phyloP scores from a whole-genome alignment of 371 early-diverging fungal genomes.

The Mortierella polycephala region DNA sequence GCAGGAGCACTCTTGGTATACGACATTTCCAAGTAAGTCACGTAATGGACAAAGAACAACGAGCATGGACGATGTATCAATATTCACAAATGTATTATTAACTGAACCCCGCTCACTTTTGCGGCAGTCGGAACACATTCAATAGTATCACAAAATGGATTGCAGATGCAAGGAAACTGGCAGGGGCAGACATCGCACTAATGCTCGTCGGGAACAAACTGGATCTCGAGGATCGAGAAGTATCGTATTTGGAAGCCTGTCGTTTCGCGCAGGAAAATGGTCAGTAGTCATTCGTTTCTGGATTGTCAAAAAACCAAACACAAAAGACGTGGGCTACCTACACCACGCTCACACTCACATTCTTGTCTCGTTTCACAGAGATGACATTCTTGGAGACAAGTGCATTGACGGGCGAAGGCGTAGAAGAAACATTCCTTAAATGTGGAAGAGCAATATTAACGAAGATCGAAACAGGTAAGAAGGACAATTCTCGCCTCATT shows the following conservation, averaged over 20 bases:
- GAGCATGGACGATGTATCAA: too few relatives aligned
- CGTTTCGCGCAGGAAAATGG: slow-evolving; percentile 77
- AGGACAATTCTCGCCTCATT: neutral
- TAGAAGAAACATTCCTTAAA: slow-evolving; percentile 71
- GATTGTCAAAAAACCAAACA: neutral
- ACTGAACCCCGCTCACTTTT: neutral
- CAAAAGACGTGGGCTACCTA: too few relatives aligned
- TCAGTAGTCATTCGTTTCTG: slow-evolving; percentile 16
- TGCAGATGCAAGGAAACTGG: slow-evolving; percentile 69
- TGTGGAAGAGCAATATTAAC: slow-evolving; percentile 70
- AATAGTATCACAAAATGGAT: slow-evolving; percentile 70
- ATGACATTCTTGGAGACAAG: slow-evolving; percentile 74
- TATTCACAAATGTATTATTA: neutral
- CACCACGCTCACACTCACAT: too few relatives aligned
- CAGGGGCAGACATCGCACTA: slow-evolving; percentile 73
- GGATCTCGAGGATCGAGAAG: slow-evolving; percentile 72
- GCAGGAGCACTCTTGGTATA: slow-evolving; percentile 77
- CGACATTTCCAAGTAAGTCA: slow-evolving; percentile 72
- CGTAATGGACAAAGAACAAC: neutral
- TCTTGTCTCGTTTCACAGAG: slow-evolving; percentile 45
- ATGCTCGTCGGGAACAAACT: slow-evolving; percentile 81
- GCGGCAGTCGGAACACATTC: slow-evolving; percentile 66
- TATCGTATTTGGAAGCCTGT: slow-evolving; percentile 73
- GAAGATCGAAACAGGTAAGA: slow-evolving; percentile 68
- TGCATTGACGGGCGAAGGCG: slow-evolving; percentile 69